phyloP scores from a whole-genome alignment of 2,329 filamentous ascomycete genomes.

The Mycogone perniciosa region DNA sequence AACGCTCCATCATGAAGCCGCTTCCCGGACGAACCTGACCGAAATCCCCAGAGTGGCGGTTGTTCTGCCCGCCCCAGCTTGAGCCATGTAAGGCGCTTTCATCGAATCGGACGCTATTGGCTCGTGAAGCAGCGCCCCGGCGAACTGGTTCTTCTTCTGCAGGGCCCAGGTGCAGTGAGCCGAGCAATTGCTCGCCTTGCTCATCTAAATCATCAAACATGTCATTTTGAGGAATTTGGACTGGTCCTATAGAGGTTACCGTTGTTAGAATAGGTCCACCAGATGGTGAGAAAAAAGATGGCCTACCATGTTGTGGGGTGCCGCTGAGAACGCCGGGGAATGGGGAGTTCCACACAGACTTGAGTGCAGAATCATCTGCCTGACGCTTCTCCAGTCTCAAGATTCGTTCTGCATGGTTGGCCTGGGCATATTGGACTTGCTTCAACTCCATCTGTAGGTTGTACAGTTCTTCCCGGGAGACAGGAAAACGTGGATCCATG shows the following conservation, averaged over 20 bases:
- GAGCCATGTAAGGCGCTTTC: constrained; percentile 88
- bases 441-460: constrained; percentile 66
- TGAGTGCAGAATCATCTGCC: constrained; percentile 61
- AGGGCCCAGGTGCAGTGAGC: constrained; percentile 71
- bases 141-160: constrained; percentile 80
- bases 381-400: constrained; percentile 59
- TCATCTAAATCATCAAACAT: constrained; percentile 89
- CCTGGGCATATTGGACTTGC: constrained; percentile 58
- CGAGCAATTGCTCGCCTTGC: constrained; percentile 71
- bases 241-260: constrained; percentile 51
- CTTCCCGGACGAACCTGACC: constrained; percentile 70
- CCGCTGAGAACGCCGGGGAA: constrained; percentile 81
- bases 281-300: background rate
- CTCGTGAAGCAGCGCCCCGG: constrained; percentile 79
- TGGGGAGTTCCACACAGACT: constrained; percentile 89
- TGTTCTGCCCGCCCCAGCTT: constrained; percentile 71
- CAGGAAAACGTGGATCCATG: constrained; percentile 59
- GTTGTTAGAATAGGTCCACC: constrained; percentile 1
- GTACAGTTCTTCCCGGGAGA: constrained; percentile 58
- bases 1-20: constrained; percentile 83
- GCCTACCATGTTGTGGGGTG: constrained; percentile 79
- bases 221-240: constrained; percentile 73
- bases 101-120: constrained; percentile 96
- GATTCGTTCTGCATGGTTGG: constrained; percentile 55
- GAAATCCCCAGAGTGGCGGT: constrained; percentile 78